Percentiles rank a stretch among this genome's conserved stretches.
Evolutionary conservation across 139 green algal species (phyloP).

Genomic region (Picochlorum sp.): DNA sequence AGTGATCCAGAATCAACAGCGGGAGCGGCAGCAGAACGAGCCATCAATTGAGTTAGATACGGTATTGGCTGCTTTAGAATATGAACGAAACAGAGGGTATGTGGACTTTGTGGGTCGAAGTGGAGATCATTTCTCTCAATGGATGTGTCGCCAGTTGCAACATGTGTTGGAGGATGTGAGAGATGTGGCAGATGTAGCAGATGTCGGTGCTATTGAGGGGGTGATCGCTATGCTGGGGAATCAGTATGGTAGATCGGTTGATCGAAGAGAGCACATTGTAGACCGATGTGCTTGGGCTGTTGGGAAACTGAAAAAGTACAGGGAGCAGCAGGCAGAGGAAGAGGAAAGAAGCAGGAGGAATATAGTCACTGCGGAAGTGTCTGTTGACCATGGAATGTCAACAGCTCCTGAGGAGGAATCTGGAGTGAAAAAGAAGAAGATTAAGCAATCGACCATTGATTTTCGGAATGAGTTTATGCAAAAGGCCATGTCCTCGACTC

Average conservation of each 20-base stretch:
- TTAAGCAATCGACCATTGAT: not conserved
- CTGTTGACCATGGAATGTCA: too few relatives aligned
- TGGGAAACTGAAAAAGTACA: too few relatives aligned
- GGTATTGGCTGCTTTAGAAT: constrained; percentile 1
- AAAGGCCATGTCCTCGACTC: not conserved
- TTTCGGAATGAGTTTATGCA: not conserved
- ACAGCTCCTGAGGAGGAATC: not conserved
- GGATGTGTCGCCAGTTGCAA: constrained; percentile 1
- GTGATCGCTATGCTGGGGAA: too few relatives aligned
- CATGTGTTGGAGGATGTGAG: not conserved
- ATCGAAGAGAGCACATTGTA: too few relatives aligned
- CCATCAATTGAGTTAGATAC: not conserved
- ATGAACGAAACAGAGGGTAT: not conserved
- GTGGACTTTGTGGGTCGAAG: not conserved
- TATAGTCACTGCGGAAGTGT: too few relatives aligned
- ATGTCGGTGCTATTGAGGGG: not conserved
- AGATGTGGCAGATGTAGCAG: not conserved
- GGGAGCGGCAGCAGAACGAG: not conserved
- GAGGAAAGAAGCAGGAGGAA: too few relatives aligned
- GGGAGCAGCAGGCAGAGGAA: too few relatives aligned
- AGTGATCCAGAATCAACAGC: not conserved
- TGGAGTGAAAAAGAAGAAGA: not conserved
- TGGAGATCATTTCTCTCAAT: constrained; percentile 6
- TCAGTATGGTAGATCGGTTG: too few relatives aligned
- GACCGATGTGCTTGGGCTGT: too few relatives aligned